Conservation (phyloP, 441 rosid species). For the Theobroma grandiflorum region DNA sequence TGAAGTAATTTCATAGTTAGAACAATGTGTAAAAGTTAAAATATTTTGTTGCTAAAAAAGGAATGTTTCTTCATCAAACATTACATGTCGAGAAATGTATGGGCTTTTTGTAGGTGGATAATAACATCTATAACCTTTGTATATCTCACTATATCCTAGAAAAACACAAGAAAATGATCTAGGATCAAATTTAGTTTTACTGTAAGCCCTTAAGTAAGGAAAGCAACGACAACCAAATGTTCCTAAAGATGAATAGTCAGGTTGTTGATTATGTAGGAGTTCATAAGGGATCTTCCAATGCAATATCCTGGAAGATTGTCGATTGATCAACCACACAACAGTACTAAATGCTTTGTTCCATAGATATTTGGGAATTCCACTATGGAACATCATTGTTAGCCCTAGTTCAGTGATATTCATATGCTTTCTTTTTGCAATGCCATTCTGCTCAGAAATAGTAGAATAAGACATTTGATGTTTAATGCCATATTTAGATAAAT, state of each 20-base stretch:
- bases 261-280: neutral
- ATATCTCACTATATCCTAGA: neutral
- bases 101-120: neutral
- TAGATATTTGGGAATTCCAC: neutral
- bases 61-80: neutral
- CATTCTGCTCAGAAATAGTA: neutral
- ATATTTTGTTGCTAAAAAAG: no score
- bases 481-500: neutral
- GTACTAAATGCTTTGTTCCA: neutral
- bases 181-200: neutral
- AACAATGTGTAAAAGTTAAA: neutral
- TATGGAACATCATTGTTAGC: neutral
- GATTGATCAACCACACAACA: neutral
- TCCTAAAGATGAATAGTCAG: neutral
- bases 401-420: neutral
- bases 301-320: neutral
- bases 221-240: neutral
- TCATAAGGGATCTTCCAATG: no score
- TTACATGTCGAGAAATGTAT: neutral
- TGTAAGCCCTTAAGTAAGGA: neutral
- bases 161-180: neutral
- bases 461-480: neutral
- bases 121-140: neutral
- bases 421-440: neutral
- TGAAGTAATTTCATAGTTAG: no score